Evolutionary conservation across 2,329 filamentous ascomycete genomes (phyloP).

Genomic region (Trichoderma lentiforme): DNA sequence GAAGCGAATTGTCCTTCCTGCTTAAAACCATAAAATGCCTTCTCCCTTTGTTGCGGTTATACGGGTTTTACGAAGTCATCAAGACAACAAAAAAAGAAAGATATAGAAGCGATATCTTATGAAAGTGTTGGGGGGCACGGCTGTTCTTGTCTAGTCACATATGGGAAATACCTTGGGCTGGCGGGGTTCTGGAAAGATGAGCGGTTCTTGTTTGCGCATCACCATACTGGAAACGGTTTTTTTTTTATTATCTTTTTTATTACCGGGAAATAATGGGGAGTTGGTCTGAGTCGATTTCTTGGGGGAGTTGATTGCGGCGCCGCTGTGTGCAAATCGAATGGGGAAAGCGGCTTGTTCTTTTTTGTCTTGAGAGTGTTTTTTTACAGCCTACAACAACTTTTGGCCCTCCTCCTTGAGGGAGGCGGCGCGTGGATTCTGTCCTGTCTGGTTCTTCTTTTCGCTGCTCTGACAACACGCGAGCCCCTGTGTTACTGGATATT

Average conservation of each 20-base stretch:
- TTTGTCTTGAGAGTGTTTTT: not conserved
- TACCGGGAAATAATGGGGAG: constrained; percentile 34
- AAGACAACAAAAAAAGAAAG: constrained; percentile 37
- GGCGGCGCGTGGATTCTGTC: constrained; percentile 18
- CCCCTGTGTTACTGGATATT: constrained; percentile 28
- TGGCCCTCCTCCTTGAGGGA: not conserved
- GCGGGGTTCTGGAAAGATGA: constrained; percentile 33
- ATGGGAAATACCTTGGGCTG: constrained; percentile 31
- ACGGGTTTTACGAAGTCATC: constrained; percentile 47
- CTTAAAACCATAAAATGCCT: constrained; percentile 29
- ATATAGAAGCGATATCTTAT: constrained; percentile 45
- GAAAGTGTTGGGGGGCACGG: constrained; percentile 29
- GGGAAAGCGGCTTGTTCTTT: constrained; percentile 28
- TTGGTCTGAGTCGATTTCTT: constrained; percentile 32
- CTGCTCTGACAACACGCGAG: constrained; percentile 16
- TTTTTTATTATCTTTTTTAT: constrained; percentile 1
- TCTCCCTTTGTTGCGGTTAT: constrained; percentile 27
- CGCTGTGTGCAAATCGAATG: constrained; percentile 30
- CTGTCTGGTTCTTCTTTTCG: constrained; percentile 21
- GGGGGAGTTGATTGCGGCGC: constrained; percentile 24
- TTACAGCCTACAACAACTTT: not conserved
- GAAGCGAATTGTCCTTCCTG: constrained; percentile 11
- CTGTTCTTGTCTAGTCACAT: constrained; percentile 39
- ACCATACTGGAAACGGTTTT: constrained; percentile 31
- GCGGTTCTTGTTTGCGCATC: constrained; percentile 32